Percentiles rank a stretch among this genome's conserved stretches.
Evolutionary conservation across 192 early-diverging fungal genomes (phyloP).

Genomic region (Backusella macrospora): DNA sequence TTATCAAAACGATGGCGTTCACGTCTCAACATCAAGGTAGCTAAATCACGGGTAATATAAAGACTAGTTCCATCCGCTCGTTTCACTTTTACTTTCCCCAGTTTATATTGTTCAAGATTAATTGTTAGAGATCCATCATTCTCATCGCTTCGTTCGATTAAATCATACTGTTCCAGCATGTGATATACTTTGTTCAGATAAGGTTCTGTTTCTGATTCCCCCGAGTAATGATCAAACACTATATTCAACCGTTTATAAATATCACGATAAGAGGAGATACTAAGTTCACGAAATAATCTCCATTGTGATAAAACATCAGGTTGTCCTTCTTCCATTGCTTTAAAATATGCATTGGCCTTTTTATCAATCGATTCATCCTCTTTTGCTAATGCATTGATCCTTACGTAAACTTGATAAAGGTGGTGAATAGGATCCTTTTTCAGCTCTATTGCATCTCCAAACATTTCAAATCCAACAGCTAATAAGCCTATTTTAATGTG

Average conservation of each 20-base stretch:
- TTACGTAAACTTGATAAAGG: conserved; percentile 88
- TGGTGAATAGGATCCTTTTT: conserved; percentile 82
- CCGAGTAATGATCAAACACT: conserved; percentile 86
- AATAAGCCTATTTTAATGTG: conserved; percentile 61
- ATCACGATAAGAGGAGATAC: conserved; percentile 79
- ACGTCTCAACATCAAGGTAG: conserved; percentile 76
- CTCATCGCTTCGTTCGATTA: conserved; percentile 65
- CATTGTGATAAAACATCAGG: conserved; percentile 69
- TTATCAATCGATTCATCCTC: conserved; percentile 67
- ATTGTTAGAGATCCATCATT: conserved; percentile 71
- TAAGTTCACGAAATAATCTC: conserved; percentile 83
- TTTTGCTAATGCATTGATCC: conserved; percentile 72
- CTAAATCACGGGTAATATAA: conserved; percentile 93
- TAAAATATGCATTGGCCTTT: conserved; percentile 83
- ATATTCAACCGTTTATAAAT: conserved; percentile 85
- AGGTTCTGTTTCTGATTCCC: conserved; percentile 82
- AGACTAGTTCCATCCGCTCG: conserved; percentile 86
- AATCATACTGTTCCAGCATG: conserved; percentile 61
- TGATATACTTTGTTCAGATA: conserved; percentile 67
- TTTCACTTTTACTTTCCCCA: conserved; percentile 73
- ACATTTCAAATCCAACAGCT: conserved; percentile 84
- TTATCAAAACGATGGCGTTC: conserved; percentile 78
- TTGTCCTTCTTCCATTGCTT: conserved; percentile 86
- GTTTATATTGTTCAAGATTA: conserved; percentile 73
- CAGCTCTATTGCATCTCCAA: conserved; percentile 71